Conservation (phyloP, 2,329 filamentous ascomycete species). For the Elsinoe perseae region DNA sequence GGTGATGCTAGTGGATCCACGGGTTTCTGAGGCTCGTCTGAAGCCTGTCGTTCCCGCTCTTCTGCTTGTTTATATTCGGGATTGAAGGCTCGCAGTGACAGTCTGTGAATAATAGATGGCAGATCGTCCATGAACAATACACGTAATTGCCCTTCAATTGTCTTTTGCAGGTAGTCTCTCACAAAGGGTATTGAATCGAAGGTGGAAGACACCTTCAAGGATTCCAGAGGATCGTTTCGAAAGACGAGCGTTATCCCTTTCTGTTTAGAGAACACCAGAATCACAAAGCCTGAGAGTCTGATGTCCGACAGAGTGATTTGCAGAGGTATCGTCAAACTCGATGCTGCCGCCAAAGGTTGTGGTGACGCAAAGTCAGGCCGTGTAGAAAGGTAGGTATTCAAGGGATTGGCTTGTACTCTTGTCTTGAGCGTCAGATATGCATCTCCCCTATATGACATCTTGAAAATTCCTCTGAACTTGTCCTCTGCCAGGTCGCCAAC, state of each 20-base stretch:
- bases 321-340: conserved; percentile 90
- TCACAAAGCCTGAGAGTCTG: conserved; percentile 92
- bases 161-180: conserved; percentile 89
- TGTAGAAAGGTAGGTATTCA: conserved; percentile 90
- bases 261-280: conserved; percentile 93
- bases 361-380: conserved; percentile 88
- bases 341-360: conserved; percentile 80
- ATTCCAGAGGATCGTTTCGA: conserved; percentile 94
- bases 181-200: conserved; percentile 99
- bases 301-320: conserved; percentile 96
- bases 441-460: conserved; percentile 96
- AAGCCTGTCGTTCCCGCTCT: conserved; percentile 44
- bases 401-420: conserved; percentile 90
- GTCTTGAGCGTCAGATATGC: conserved; percentile 93
- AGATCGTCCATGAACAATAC: conserved; percentile 97
- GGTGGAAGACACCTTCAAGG: conserved; percentile 94
- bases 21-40: conserved; percentile 23
- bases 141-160: conserved; percentile 87
- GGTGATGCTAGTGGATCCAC: conserved; percentile 32
- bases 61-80: conserved; percentile 72
- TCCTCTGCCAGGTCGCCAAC: conserved; percentile 97
- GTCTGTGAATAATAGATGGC: conserved; percentile 87
- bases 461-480: conserved; percentile 95
- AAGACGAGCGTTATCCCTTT: conserved; percentile 96
- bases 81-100: conserved; percentile 83